Conservation (phyloP, 1,139 yeast genomes). For the Debaryomycetaceae sp. region DNA sequence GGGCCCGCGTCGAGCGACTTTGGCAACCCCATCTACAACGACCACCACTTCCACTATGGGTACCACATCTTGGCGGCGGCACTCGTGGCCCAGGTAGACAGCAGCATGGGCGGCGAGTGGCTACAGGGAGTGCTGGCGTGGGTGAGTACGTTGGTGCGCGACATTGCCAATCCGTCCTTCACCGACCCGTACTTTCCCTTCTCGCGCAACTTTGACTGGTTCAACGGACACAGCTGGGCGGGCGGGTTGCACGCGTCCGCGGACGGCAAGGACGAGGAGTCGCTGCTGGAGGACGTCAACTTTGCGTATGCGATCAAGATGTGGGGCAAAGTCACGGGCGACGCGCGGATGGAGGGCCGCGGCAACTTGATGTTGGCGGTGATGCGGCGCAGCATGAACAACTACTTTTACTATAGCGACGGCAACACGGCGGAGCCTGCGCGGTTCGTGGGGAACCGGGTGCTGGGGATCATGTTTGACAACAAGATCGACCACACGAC, state of each 20-base stretch:
- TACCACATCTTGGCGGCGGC: conserved; percentile 74
- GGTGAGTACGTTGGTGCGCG: conserved; percentile 59
- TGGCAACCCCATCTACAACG: conserved; percentile 65
- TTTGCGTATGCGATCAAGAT: conserved; percentile 74
- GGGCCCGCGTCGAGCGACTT: conserved; percentile 47
- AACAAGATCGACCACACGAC: conserved; percentile 90
- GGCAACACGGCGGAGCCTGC: conserved; percentile 49
- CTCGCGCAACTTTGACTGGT: conserved; percentile 72
- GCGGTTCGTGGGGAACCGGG: conserved; percentile 49
- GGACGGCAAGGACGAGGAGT: conserved; percentile 75
- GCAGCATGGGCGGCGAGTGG: conserved; percentile 55
- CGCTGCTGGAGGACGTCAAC: conserved; percentile 73
- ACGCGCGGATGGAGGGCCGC: conserved; percentile 62
- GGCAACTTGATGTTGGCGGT: conserved; percentile 68
- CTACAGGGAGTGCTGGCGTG: conserved; percentile 50
- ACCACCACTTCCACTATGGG: conserved; percentile 75
- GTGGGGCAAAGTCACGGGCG: conserved; percentile 70
- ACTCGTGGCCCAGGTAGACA: conserved; percentile 55
- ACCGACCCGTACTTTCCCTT: conserved; percentile 63
- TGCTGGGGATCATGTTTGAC: conserved; percentile 70
- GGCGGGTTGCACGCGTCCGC: conserved; percentile 58
- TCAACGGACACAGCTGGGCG: conserved; percentile 80
- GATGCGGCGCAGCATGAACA: conserved; percentile 49
- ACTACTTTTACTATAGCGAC: conserved; percentile 46
- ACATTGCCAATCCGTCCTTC: conserved; percentile 63